Evolutionary conservation across 2,329 filamentous ascomycete genomes (phyloP).

Genomic region (Pseudocercospora cruenta): DNA sequence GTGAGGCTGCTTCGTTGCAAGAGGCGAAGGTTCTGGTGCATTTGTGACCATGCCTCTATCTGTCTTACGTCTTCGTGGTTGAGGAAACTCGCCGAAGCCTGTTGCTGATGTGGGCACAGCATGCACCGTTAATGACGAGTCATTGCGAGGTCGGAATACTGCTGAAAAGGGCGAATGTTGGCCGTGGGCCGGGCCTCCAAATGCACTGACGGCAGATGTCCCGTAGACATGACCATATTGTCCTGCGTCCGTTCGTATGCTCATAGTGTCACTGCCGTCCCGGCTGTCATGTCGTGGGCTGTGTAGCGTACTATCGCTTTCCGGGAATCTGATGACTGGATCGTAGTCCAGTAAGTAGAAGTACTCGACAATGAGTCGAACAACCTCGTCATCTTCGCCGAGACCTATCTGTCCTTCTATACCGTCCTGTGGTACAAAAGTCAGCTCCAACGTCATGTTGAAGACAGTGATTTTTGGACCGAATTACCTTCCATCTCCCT

Average conservation of each 20-base stretch:
- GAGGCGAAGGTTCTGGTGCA: conserved; percentile 28
- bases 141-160: conserved; percentile 17
- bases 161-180: conserved; percentile 15
- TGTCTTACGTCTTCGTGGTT: conserved; percentile 15
- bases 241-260: conserved; percentile 27
- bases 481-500: conserved; percentile 26
- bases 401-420: conserved; percentile 29
- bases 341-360: conserved; percentile 35
- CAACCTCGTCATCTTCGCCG: conserved; percentile 32
- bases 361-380: conserved; percentile 32
- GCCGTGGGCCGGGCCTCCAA: conserved; percentile 26
- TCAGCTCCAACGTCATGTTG: conserved; percentile 2
- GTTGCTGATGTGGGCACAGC: conserved; percentile 23
- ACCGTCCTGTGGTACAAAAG: conserved; percentile 23
- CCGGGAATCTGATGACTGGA: conserved; percentile 18
- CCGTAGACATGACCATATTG: conserved; percentile 33
- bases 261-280: conserved; percentile 26
- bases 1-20: conserved; percentile 28
- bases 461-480: background rate
- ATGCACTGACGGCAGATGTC: conserved; percentile 31
- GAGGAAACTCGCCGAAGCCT: conserved; percentile 20
- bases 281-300: background rate
- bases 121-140: conserved; percentile 30
- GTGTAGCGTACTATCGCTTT: conserved; percentile 3
- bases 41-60: conserved; percentile 20